Percentiles rank a stretch among this genome's conserved stretches.
Evolutionary conservation across 495 filamentous ascomycete species (phyloP).

Genomic region (Aspergillus ellipticus): DNA sequence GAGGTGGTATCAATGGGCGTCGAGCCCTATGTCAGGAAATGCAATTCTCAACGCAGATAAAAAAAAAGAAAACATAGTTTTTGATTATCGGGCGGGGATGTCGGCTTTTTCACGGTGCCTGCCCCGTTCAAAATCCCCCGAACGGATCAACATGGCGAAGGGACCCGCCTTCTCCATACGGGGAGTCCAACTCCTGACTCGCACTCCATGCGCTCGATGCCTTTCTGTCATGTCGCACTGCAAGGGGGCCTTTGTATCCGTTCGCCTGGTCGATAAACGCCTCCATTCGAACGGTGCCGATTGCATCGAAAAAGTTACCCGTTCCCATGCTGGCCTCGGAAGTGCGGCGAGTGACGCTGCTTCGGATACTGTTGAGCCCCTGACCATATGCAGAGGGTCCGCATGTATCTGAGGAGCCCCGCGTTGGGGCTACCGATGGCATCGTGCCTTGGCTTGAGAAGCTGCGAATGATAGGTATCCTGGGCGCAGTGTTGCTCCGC

Average conservation of each 20-base stretch:
- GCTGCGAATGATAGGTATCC: conserved; percentile 68
- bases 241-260: conserved; percentile 19
- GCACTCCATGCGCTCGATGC: conserved; percentile 37
- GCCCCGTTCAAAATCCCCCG: conserved; percentile 3
- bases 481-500: conserved; percentile 77
- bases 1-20: not conserved
- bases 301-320: conserved; percentile 55
- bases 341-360: conserved; percentile 40
- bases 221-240: conserved; percentile 30
- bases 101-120: too few species aligned
- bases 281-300: conserved; percentile 95
- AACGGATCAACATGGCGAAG: conserved; percentile 37
- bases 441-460: conserved; percentile 62
- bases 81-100: too few species aligned
- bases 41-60: not conserved
- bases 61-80: not conserved
- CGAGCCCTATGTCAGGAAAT: not conserved
- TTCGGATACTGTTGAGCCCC: conserved; percentile 35
- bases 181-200: conserved; percentile 29
- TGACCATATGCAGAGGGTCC: conserved; percentile 14
- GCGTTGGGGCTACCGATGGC: conserved; percentile 41
- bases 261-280: conserved; percentile 62
- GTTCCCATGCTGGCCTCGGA: conserved; percentile 42
- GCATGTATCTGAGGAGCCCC: conserved; percentile 59
- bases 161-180: conserved; percentile 31